These are phyloP conservation scores for Dryas drummondii DNA, from an alignment of 306 rosid genomes.

Conservation along the genomic window DNA sequence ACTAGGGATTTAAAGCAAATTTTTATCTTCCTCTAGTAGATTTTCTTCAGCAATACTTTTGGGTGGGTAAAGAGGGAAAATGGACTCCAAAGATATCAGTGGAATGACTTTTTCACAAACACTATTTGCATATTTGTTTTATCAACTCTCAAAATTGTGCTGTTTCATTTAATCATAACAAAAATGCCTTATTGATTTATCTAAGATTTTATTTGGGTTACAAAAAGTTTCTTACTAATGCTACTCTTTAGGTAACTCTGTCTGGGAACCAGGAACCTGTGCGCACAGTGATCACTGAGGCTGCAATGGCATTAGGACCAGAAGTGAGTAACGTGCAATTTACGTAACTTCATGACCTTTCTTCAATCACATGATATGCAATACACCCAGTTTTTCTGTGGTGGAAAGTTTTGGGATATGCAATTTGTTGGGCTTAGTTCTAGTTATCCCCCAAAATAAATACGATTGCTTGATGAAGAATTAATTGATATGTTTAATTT, in stretches of 20 bases:
- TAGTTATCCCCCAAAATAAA: neutral
- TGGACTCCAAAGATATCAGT: neutral
- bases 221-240: too few species aligned
- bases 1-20: too few species aligned
- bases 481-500: neutral
- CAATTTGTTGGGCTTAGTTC: neutral
- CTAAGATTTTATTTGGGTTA: too few species aligned
- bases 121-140: neutral
- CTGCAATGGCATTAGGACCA: constrained; percentile 82
- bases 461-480: neutral
- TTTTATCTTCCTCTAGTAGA: too few species aligned
- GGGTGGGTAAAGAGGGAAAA: neutral
- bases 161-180: too few species aligned
- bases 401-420: neutral
- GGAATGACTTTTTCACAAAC: too few species aligned
- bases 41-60: neutral
- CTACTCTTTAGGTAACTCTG: too few species aligned
- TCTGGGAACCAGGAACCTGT: constrained; percentile 70
- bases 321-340: constrained; percentile 48
- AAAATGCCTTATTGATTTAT: too few species aligned
- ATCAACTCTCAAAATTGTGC: too few species aligned
- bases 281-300: constrained; percentile 72
- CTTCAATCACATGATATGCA: neutral
- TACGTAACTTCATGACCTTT: constrained; percentile 5
- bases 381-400: neutral